Evolutionary conservation across 148 eudicot genomes (phyloP).

Genomic region (Pouteria glomerata): DNA sequence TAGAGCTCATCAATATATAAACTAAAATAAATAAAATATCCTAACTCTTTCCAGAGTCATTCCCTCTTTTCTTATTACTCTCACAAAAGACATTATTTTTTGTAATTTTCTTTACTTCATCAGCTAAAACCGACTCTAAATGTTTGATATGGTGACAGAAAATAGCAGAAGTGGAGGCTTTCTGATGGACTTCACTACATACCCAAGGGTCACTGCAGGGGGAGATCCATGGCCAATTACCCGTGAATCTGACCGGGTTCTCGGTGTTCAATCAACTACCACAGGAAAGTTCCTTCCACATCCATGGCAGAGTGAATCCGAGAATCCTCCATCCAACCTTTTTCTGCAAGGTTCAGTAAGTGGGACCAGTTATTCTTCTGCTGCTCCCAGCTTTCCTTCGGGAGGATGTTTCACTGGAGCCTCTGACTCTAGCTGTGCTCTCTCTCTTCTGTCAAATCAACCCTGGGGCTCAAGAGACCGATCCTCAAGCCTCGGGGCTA

Average conservation of each 20-base stretch:
- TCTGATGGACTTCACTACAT: slow-evolving; percentile 67
- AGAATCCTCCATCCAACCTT: slow-evolving; percentile 33
- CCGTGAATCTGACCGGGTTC: slow-evolving; percentile 33
- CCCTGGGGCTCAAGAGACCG: slow-evolving; percentile 63
- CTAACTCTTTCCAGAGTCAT: background rate
- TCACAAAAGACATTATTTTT: background rate
- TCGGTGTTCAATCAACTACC: slow-evolving; percentile 30
- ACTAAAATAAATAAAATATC: no score
- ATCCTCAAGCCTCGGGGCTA: slow-evolving; percentile 31
- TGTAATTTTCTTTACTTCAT: background rate
- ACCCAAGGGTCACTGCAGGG: slow-evolving; percentile 35
- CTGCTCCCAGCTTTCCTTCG: slow-evolving; percentile 31
- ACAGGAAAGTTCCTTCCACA: slow-evolving; percentile 34
- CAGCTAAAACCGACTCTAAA: background rate
- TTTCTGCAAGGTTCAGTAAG: slow-evolving; percentile 42
- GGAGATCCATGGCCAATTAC: slow-evolving; percentile 45
- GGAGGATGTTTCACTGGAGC: slow-evolving; percentile 61
- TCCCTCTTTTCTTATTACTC: background rate
- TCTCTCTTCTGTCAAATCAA: slow-evolving; percentile 99
- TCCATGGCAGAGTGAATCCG: slow-evolving; percentile 50
- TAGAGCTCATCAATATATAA: slow-evolving; percentile 15
- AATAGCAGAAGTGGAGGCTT: slow-evolving; percentile 50
- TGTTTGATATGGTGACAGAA: slow-evolving; percentile 34
- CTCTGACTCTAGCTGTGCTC: slow-evolving; percentile 69
- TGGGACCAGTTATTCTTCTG: slow-evolving; percentile 27